Evolutionary conservation across 1,284 basidiomycete genomes (phyloP).

Genomic region (Ganoderma boninense): DNA sequence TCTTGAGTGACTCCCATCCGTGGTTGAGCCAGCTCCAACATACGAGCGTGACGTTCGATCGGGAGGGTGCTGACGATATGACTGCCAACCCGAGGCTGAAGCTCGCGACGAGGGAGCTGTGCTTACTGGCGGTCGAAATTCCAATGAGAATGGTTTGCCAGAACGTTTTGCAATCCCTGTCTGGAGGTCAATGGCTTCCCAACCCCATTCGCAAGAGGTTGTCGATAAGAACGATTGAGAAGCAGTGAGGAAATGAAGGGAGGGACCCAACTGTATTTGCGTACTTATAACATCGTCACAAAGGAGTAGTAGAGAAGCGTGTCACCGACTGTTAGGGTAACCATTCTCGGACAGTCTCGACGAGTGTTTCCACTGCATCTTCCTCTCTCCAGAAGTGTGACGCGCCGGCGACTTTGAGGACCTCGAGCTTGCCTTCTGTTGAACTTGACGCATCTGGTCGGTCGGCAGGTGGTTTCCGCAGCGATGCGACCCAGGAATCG

Average conservation of each 20-base stretch:
- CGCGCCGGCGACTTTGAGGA: constrained; percentile 48
- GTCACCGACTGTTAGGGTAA: constrained; percentile 17
- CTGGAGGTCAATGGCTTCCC: not conserved
- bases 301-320: not conserved
- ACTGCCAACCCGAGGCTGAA: not conserved
- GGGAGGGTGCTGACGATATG: not conserved
- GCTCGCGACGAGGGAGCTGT: not conserved
- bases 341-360: constrained; percentile 31
- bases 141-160: not conserved
- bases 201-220: too few relatives aligned
- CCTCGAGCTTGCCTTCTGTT: constrained; percentile 30
- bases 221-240: too few relatives aligned
- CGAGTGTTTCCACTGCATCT: constrained; percentile 23
- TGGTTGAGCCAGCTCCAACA: not conserved
- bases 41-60: not conserved
- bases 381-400: constrained; percentile 56
- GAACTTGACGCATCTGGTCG: constrained; percentile 6
- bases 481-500: constrained; percentile 56
- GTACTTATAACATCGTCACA: not conserved
- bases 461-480: constrained; percentile 37
- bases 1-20: not conserved
- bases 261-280: not conserved
- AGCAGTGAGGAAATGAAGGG: too few relatives aligned
- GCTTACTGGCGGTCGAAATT: not conserved
- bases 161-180: too few relatives aligned